Evolutionary conservation across 257 asterid genomes (phyloP), one percentile per base, ranked within the genome.

Genomic region (Ophiorrhiza pumila): DNA sequence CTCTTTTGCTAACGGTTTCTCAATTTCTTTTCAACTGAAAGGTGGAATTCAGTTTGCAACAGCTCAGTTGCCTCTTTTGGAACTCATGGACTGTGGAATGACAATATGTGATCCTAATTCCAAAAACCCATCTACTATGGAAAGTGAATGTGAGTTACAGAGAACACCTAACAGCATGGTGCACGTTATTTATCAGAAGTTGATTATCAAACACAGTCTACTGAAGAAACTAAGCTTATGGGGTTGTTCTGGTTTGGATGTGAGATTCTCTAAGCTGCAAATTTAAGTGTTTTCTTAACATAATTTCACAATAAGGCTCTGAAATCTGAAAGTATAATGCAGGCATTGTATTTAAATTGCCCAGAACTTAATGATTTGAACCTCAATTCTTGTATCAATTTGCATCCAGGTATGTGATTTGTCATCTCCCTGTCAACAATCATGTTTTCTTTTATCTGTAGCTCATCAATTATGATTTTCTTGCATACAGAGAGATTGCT

Each of bases 231-330:
- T 95, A 67, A 95, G 99, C 87, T 86, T 95, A 69, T 95, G 99
- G 99, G 99, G 99, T 64, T 95, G 98, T 79, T 92, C 98, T 50
- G 97, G 96, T 63, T 86, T 95, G 82, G 96, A 95, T 83, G 99
- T 95, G 82, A 88, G 96, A 75, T 82, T 75, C 78, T 78, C 56
- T 49, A 29, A 39, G 64, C 72, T 52, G 10, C 0, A n/a, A 14
- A 56, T 34, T 41, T 20, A 50, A 71, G 50, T 56, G 17, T 56
- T 70, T 14, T 65, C 58, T 65, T 59, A 25, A 20, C 10, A 57
- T 69, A 20, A 15, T 7, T 45, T 45, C 39, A 62, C 61, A 61
- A 76, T 78, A 15, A 52, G 13, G 69, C 73, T 17, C 83, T 83
- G 75, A 80, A 39, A 29, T 41, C 57, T 70, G 58, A 71, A 32